Percentiles rank a stretch among this genome's conserved stretches.
phyloP scores from a whole-genome alignment of 352 stramenopile species.

The Globisporangium acanthophoron region DNA sequence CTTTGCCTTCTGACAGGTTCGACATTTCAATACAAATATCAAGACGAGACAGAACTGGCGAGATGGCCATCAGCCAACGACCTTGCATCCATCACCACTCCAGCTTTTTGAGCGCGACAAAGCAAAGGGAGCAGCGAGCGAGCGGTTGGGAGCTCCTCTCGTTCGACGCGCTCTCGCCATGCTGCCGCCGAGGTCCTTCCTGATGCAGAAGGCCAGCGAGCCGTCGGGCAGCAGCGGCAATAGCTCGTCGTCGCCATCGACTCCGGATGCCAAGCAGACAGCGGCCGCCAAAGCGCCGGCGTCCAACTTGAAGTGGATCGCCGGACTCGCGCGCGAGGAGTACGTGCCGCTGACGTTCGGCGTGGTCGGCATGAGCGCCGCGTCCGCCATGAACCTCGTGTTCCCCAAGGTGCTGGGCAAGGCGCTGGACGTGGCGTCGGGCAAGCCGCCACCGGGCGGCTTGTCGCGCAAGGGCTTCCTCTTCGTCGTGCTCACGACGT shows the following conservation, averaged over 20 bases:
- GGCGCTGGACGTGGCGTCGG: conserved; percentile 78
- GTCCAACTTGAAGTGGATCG: conserved; percentile 64
- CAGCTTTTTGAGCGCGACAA: too few species aligned
- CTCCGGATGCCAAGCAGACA: background rate
- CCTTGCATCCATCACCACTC: too few species aligned
- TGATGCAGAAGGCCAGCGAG: conserved; percentile 60
- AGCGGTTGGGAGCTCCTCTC: background rate
- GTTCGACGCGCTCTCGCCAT: conserved; percentile 15
- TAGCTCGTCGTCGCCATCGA: conserved; percentile 2
- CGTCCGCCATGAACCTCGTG: conserved; percentile 84
- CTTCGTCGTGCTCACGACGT: conserved; percentile 77
- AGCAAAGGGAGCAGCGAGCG: too few species aligned
- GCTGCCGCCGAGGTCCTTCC: conserved; percentile 60
- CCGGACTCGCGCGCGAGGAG: conserved; percentile 63
- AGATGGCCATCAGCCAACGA: too few species aligned
- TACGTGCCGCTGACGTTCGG: conserved; percentile 57
- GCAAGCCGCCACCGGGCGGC: conserved; percentile 58
- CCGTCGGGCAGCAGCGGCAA: conserved; percentile 15
- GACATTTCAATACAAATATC: too few species aligned
- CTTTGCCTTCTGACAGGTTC: too few species aligned
- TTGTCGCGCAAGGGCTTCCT: conserved; percentile 86
- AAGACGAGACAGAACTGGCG: too few species aligned
- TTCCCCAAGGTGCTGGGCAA: conserved; percentile 89
- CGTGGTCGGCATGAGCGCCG: conserved; percentile 76
- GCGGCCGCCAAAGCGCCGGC: conserved; percentile 5